Percentiles rank a stretch among this genome's conserved stretches.
Conservation (phyloP, 345 rosid genomes). For the Eucalyptus coolabah region DNA sequence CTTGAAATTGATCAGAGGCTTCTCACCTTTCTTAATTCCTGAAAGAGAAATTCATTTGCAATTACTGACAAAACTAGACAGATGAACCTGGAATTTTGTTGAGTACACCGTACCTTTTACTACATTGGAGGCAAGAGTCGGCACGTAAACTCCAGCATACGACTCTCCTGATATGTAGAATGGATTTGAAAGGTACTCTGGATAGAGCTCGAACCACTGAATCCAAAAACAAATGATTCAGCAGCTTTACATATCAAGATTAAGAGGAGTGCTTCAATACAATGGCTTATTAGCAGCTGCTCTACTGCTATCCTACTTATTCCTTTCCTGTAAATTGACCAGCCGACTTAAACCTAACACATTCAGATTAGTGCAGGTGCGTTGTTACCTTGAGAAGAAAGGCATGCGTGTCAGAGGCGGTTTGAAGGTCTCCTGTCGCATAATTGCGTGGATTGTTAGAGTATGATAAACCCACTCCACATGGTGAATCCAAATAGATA, state of each 20-base stretch:
- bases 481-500: conserved; percentile 52
- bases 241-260: not conserved
- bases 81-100: not conserved
- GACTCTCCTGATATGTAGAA: conserved; percentile 41
- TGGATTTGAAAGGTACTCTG: conserved; percentile 23
- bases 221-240: not conserved
- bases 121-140: conserved; percentile 20
- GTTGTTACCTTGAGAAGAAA: conserved; percentile 38
- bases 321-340: not conserved
- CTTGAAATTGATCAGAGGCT: conserved; percentile 29
- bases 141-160: conserved; percentile 33
- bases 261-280: not conserved
- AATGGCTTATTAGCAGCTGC: not conserved
- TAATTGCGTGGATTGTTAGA: conserved; percentile 7
- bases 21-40: conserved; percentile 16
- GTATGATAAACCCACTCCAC: conserved; percentile 52
- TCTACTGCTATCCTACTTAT: not conserved
- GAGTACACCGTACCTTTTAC: conserved; percentile 4
- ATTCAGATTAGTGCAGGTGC: not conserved
- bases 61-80: not conserved
- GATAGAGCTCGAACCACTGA: conserved; percentile 33
- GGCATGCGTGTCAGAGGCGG: conserved; percentile 28
- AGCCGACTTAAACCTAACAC: not conserved
- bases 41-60: not conserved
- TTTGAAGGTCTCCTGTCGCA: conserved; percentile 21